Evolutionary conservation across 2,329 filamentous ascomycete species (phyloP), one percentile per base, ranked within the genome.

Genomic region (Alternaria triticina): DNA sequence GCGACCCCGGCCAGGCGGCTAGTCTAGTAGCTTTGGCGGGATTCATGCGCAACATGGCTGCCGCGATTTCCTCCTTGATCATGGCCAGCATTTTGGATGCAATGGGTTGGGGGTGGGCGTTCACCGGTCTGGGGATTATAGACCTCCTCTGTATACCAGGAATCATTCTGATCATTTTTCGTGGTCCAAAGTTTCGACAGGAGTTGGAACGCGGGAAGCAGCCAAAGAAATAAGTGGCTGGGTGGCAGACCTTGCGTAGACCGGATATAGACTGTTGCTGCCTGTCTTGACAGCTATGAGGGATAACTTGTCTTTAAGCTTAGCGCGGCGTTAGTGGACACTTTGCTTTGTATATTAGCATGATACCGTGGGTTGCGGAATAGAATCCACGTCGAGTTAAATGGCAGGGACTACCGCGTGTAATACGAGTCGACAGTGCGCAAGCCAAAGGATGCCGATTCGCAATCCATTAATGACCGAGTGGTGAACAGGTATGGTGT

Each of bases 51-150:
- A 83, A 82, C 55, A 73, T 78, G 7, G 80, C 75, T 5, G 80
- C 80, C 1, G 81, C 81, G 1, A 74, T 82, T 12, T 77, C 78
- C 5, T 79, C 81, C 1, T 77, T 76, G 0, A 71, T 82, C 44
- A 76, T 83, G 25, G 73, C 74, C 4, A 60, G 68, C 6, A 59
- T 83, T 3, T 68, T 81, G 2, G 64, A 69, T 12, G 69, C 57
- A 11, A 78, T 82, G 72, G 81, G 80, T 5, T 75, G 72, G 50
- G 79, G 80, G 2, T 83, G 78, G 78, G 80, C 78, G 30, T 83
- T 83, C 50, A 81, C 75, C 1, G 80, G 81, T 0, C 65, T 83
- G 22, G 77, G 74, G 0, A 46, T 80, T 2, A 57, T 82, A 17
- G 77, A 81, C 23, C 25, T 74, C 28, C 40, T 73, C 20, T 74